phyloP scores from a whole-genome alignment of 2,329 filamentous ascomycete genomes.

The Pseudogymnoascus sp. region DNA sequence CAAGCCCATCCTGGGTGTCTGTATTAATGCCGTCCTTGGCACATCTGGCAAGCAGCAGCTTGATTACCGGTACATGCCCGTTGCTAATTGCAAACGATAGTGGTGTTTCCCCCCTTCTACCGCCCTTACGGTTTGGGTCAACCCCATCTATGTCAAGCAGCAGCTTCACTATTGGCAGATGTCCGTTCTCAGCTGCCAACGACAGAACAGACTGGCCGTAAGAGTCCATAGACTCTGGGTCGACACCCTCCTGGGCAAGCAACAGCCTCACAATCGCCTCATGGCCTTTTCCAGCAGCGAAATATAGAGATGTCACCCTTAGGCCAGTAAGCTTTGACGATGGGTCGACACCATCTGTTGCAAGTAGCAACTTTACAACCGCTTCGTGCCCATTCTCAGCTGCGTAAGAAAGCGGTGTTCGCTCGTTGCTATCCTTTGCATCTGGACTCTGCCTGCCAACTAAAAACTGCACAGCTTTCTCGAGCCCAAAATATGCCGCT shows the following conservation, averaged over 20 bases:
- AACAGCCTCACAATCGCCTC: background rate
- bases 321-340: background rate
- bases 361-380: background rate
- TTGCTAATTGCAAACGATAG: background rate
- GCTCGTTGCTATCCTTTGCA: background rate
- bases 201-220: background rate
- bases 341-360: background rate
- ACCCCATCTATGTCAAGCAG: background rate
- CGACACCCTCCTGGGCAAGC: background rate
- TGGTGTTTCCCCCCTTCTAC: background rate
- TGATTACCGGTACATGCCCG: background rate
- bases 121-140: background rate
- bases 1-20: background rate
- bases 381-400: background rate
- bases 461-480: background rate
- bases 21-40: background rate
- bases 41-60: background rate
- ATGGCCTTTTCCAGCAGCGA: background rate
- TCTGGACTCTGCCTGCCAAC: background rate
- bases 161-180: background rate
- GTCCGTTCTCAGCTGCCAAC: background rate
- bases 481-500: conserved; percentile 10
- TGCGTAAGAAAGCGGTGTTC: background rate
- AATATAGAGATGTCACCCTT: background rate
- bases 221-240: background rate